A percentile compares a stretch with the other conserved stretches of the same genome.
phyloP scores from a whole-genome alignment of 2,329 filamentous ascomycete genomes.

The Incumbomyces lentus region DNA sequence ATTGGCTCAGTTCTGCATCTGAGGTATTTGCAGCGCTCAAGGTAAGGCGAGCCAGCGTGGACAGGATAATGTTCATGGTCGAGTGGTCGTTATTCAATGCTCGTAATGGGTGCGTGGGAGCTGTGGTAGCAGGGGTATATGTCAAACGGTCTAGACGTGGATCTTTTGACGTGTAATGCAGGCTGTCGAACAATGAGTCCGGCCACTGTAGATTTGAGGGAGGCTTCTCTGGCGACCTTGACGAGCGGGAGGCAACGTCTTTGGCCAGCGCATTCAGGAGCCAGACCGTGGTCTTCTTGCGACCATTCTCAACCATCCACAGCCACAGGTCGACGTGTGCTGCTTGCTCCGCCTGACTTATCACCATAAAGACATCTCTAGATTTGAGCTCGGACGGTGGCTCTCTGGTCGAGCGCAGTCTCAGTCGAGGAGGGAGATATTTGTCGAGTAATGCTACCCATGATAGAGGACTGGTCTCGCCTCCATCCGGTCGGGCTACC shows the following conservation, averaged over 20 bases:
- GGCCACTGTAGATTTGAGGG: constrained; percentile 26
- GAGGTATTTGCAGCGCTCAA: constrained; percentile 30
- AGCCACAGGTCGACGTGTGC: constrained; percentile 28
- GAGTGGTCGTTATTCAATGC: background rate
- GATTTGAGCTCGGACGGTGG: background rate
- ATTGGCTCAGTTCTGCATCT: constrained; percentile 25
- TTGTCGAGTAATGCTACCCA: constrained; percentile 2
- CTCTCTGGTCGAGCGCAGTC: background rate
- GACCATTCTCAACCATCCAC: constrained; percentile 31
- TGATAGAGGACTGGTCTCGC: background rate
- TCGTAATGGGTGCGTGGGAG: background rate
- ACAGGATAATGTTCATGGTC: constrained; percentile 10
- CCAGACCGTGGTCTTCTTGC: constrained; percentile 32
- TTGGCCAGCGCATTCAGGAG: constrained; percentile 32
- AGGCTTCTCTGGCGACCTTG: constrained; percentile 13
- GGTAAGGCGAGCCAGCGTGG: constrained; percentile 23
- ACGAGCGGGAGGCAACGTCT: constrained; percentile 23
- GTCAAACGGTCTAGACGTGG: constrained; percentile 9
- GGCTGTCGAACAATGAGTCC: constrained; percentile 6
- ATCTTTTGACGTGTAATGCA: constrained; percentile 24
- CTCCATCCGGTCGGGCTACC: too few relatives aligned
- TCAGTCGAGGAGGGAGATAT: background rate
- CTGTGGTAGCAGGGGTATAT: background rate
- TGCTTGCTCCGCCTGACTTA: background rate
- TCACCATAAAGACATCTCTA: background rate